Percentiles rank a stretch among this genome's conserved stretches.
These are phyloP conservation scores for Sporothrix brunneoviolacea DNA, from an alignment of 2,329 filamentous ascomycete species.

Conservation along the genomic window DNA sequence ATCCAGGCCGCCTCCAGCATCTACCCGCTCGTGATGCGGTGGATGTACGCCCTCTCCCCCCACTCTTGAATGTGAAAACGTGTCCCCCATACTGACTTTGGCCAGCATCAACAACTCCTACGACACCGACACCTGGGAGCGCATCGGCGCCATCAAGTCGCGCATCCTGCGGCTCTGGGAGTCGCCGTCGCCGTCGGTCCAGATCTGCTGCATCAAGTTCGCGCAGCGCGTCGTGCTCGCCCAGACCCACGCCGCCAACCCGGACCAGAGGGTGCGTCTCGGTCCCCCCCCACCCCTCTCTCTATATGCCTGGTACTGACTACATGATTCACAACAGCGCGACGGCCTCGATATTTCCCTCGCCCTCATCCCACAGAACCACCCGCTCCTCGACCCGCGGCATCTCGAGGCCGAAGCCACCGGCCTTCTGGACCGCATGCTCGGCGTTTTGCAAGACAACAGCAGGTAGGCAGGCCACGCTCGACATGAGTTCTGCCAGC, in stretches of 20 bases:
- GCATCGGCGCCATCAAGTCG: conserved; percentile 81
- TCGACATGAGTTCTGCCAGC: neutral
- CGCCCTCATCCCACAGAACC: conserved; percentile 74
- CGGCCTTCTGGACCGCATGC: conserved; percentile 80
- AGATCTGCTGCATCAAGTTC: conserved; percentile 96
- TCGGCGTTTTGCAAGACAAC: conserved; percentile 79
- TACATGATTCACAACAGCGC: conserved; percentile 39
- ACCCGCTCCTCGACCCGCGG: conserved; percentile 69
- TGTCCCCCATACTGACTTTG: conserved; percentile 22
- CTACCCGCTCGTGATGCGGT: conserved; percentile 84
- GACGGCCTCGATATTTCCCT: conserved; percentile 79
- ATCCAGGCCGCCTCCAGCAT: conserved; percentile 87
- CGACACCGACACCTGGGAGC: conserved; percentile 77
- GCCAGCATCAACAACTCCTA: conserved; percentile 77
- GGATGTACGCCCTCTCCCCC: conserved; percentile 68
- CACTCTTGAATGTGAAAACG: neutral
- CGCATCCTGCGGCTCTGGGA: conserved; percentile 89
- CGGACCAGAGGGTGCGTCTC: conserved; percentile 78
- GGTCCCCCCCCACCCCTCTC: neutral
- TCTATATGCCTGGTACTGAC: too few species aligned
- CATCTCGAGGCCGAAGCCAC: conserved; percentile 89
- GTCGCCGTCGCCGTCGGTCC: conserved; percentile 63
- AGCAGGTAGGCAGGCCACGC: conserved; percentile 54
- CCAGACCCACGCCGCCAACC: conserved; percentile 76
- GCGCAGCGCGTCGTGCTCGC: conserved; percentile 87